Evolutionary conservation across 805 yeast genomes (phyloP), one percentile per base, ranked within the genome.

Genomic region (Ogataea wickerhamii): DNA sequence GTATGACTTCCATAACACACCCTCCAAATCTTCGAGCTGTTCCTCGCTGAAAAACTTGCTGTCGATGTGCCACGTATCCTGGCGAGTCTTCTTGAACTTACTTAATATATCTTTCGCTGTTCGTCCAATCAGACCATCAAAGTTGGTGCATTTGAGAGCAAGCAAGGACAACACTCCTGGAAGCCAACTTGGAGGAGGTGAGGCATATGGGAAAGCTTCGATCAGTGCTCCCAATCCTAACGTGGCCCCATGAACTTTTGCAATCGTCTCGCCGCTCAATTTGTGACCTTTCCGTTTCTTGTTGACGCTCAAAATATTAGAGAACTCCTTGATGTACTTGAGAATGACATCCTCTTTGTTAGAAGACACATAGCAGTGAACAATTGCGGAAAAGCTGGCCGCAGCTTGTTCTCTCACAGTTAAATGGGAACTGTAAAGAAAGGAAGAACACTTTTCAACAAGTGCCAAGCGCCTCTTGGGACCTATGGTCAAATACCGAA

Each of bases 61-160:
- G 57, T 91, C 98, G 42, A 87, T 76, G 53, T 86, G 95, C 98
- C 98, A 91, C 0, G 97, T 87, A 53, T 91, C 98, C 41, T 89
- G 94, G 48, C 98, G 75, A 5, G 87, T 78, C 66, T 88, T 88
- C 59, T 89, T 91, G 66, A 93, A 93, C 45, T 78, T 81, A 46
- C 95, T 81, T 35, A 91, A 69, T 2, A 77, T 73, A 22, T 79
- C 80, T 60, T 91, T 91, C 5, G 96, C 94, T 1, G 95, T 75
- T 38, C 81, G 76, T 1, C 96, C 96, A 20, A 84, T 77, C 37
- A 80, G 58, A 6, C 97, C 97, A 13, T 80, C 80, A 16, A 84
- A 74, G 12, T 83, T 77, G 3, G 82, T 71, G 3, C 87, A 80
- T 56, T 79, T 80, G 18, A 74, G 75, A 0, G 96, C 88, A 41